phyloP scores from a whole-genome alignment of 257 asterid species.

The Solanum infundibuliforme region DNA sequence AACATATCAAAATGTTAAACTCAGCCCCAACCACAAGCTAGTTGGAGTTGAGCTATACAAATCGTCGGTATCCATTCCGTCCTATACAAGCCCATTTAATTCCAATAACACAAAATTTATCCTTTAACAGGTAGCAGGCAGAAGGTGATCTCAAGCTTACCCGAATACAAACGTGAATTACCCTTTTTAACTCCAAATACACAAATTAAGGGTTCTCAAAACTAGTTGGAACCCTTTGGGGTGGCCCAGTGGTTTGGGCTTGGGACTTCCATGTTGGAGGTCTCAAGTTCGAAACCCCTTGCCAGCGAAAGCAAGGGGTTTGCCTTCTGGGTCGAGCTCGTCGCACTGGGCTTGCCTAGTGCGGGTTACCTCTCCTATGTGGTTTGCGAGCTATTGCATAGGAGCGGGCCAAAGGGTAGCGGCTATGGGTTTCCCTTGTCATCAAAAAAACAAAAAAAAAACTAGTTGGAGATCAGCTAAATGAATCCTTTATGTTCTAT shows the following conservation, averaged over 20 bases:
- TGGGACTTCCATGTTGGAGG: no score
- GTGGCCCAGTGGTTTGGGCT: no score
- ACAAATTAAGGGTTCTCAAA: background rate
- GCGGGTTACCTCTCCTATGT: no score
- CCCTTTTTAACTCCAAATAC: background rate
- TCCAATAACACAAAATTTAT: background rate
- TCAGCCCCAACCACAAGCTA: background rate
- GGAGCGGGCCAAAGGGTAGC: no score
- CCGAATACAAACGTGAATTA: background rate
- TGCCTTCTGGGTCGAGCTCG: no score
- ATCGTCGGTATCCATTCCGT: background rate
- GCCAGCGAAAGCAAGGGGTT: no score
- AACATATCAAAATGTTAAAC: background rate
- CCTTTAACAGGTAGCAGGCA: background rate
- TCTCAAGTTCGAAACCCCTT: no score
- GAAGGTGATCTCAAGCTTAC: background rate
- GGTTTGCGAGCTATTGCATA: no score
- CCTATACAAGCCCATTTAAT: background rate
- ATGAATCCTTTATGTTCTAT: background rate
- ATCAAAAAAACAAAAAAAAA: background rate
- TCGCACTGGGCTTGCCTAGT: no score
- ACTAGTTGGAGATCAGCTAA: background rate
- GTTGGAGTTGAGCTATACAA: background rate
- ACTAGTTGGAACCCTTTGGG: background rate
- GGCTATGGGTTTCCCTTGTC: no score